Percentiles rank a stretch among this genome's conserved stretches.
Conservation (phyloP, 306 rosid species). For the Carpinus viminea region DNA sequence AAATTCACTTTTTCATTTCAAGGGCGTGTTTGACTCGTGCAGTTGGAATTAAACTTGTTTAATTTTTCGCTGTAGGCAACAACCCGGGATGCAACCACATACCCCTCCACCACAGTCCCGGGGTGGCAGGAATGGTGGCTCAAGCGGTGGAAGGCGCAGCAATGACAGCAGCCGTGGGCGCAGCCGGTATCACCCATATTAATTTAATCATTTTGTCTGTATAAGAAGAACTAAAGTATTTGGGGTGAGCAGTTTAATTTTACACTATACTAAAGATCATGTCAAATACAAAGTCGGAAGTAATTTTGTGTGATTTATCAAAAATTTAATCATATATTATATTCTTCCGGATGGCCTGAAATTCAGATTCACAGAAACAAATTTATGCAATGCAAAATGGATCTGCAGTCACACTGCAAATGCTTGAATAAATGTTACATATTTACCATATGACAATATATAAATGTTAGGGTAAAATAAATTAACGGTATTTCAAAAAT, state of each 20-base stretch:
- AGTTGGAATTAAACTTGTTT: conserved; percentile 12
- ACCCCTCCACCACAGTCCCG: conserved; percentile 32
- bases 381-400: neutral
- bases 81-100: conserved; percentile 48
- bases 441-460: too few relatives aligned
- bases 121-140: conserved; percentile 51
- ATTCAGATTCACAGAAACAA: neutral
- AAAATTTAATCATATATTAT: neutral
- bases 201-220: conserved; percentile 11
- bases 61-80: conserved; percentile 47
- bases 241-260: neutral
- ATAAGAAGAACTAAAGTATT: neutral
- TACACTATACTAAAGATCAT: neutral
- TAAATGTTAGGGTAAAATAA: too few relatives aligned
- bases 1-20: neutral
- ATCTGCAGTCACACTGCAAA: neutral
- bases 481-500: too few relatives aligned
- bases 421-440: neutral
- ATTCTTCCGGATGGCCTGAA: neutral
- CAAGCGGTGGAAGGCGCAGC: conserved; percentile 49
- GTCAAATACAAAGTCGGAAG: neutral
- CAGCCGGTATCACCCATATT: conserved; percentile 64
- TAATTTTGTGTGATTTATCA: neutral
- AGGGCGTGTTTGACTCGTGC: neutral
- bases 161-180: conserved; percentile 48